Evolutionary conservation across 2,329 filamentous ascomycete genomes (phyloP), one percentile per base, ranked within the genome.

Genomic region (Dactylellina haptotyla): DNA sequence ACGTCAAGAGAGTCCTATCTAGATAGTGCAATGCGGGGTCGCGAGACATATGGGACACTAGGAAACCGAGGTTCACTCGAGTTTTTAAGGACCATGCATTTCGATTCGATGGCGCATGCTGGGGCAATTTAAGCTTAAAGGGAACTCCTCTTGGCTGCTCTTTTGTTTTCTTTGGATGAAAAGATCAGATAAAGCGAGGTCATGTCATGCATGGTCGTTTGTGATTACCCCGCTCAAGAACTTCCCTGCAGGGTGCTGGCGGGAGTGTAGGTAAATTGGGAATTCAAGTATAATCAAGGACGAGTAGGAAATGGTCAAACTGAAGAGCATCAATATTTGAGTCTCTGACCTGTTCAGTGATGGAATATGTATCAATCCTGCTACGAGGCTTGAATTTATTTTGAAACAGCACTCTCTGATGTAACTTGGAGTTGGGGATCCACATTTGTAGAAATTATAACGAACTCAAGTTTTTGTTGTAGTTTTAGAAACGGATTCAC

Each of bases 11-110:
- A n/a, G 20, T 57, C 37, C 12, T 20, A 28, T 20, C 14, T 26
- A 43, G 20, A 43, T 57, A 30, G 20, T 32, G 39, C 23, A 43
- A 30, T 57, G 53, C 53, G 53, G 53, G 53, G 53, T 57, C 53
- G 23, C 16, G 30, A 39, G 25, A n/a, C n/a, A n/a, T n/a, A n/a
- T n/a, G n/a, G n/a, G n/a, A n/a, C n/a, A n/a, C n/a, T n/a, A n/a
- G n/a, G n/a, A n/a, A n/a, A n/a, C n/a, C n/a, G n/a, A n/a, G n/a
- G 30, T 34, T 6, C 30, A 34, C 14, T 34, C 14, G 6, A 6
- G 30, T 34, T 6, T 34, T 14, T 14, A 14, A 34, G 30, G 30
- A 5, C 30, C 30, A 6, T 34, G 6, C 14, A 23, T 20, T 16
- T 34, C 34, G 48, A 20, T 6, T 34, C 14, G 32, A 34, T 6